Evolutionary conservation across 106 monocot species (phyloP).

Genomic region (Phalaenopsis aphrodite): DNA sequence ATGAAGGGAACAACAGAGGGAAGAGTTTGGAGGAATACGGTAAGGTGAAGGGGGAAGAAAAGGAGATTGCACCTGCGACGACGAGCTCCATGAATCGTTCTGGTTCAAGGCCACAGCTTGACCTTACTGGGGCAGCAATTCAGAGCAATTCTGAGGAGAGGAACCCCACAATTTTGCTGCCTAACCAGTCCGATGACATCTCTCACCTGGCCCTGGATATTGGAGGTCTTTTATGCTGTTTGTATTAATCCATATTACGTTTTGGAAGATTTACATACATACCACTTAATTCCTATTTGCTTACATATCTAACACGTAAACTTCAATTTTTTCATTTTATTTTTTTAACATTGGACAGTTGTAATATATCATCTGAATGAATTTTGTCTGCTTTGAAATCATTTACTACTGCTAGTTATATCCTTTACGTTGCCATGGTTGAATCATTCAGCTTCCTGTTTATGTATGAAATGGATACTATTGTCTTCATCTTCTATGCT

Average conservation of each 20-base stretch:
- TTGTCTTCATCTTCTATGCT: not conserved
- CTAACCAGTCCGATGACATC: slow-evolving; percentile 96
- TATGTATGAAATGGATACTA: not conserved
- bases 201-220: slow-evolving; percentile 90
- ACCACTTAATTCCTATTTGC: too few species aligned
- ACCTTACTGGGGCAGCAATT: slow-evolving; percentile 78
- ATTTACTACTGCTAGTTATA: not conserved
- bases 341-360: not conserved
- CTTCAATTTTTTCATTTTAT: too few species aligned
- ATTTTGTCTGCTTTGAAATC: not conserved
- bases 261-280: not conserved
- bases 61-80: slow-evolving; percentile 13
- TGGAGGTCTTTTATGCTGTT: slow-evolving; percentile 46
- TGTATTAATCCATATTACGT: not conserved
- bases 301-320: too few species aligned
- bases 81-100: slow-evolving; percentile 50
- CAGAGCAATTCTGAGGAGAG: slow-evolving; percentile 83
- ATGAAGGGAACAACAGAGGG: slow-evolving; percentile 4
- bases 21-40: slow-evolving; percentile 4
- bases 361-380: not conserved
- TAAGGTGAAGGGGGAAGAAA: slow-evolving; percentile 14
- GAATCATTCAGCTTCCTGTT: not conserved
- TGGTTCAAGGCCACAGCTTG: slow-evolving; percentile 82
- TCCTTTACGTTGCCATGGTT: not conserved
- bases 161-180: slow-evolving; percentile 83